These are phyloP conservation scores for Capsella rubella DNA, from an alignment of 441 rosid species.

Conservation along the genomic window DNA sequence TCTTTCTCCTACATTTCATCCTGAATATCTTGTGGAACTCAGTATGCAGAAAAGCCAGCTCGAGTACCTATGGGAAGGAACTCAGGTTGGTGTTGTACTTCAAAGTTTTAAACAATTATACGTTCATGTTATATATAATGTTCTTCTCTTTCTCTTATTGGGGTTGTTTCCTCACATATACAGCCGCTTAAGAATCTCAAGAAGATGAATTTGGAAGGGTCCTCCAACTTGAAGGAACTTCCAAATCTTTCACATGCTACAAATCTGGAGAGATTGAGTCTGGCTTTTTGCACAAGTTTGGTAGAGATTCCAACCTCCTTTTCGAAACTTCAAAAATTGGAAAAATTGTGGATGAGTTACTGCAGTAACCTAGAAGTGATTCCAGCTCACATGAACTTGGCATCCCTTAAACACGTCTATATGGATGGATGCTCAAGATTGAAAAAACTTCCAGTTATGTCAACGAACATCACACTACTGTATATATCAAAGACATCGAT, in stretches of 20 bases:
- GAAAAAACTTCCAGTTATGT: not conserved
- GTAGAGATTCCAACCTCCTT: slow-evolving; percentile 25
- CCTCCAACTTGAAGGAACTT: slow-evolving; percentile 5
- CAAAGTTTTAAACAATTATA: no score
- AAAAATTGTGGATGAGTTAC: not conserved
- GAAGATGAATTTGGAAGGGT: slow-evolving; percentile 29
- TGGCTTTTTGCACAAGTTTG: slow-evolving; percentile 15
- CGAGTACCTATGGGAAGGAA: not conserved
- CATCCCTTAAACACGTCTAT: not conserved
- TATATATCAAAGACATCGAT: not conserved
- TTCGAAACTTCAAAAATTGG: slow-evolving; percentile 6
- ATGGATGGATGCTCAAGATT: not conserved
- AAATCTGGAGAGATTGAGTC: not conserved
- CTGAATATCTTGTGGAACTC: not conserved
- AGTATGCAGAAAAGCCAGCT: not conserved
- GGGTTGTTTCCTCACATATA: not conserved
- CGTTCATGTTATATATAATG: not conserved
- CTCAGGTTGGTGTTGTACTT: not conserved
- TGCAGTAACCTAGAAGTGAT: not conserved
- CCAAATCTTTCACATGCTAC: slow-evolving; percentile 44
- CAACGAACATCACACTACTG: not conserved
- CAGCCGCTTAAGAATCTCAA: slow-evolving; percentile 39
- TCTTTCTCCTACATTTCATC: not conserved
- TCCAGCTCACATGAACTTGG: not conserved
- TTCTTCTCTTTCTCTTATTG: not conserved